Evolutionary conservation across 1,284 basidiomycete species (phyloP).

Genomic region (Cutaneotrichosporon cyanovorans): DNA sequence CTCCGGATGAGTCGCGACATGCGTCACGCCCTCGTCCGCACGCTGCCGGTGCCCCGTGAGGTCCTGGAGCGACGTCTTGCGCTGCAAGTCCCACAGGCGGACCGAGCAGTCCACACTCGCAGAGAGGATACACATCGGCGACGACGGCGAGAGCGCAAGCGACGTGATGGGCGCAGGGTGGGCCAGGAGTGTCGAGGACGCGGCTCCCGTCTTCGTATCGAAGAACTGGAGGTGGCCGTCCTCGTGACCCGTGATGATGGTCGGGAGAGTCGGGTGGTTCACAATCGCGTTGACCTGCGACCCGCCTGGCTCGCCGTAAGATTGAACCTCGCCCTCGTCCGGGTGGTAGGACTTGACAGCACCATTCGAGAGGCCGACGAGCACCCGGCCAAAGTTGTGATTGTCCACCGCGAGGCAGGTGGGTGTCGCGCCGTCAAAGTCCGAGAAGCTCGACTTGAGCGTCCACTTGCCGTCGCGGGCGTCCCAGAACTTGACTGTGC

Average conservation of each 20-base stretch:
- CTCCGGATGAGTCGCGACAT: conserved; percentile 54
- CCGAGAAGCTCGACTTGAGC: conserved; percentile 23
- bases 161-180: conserved; percentile 88
- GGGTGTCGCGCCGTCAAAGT: conserved; percentile 50
- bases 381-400: conserved; percentile 44
- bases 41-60: conserved; percentile 76
- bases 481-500: conserved; percentile 87
- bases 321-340: conserved; percentile 68
- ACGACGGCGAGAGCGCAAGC: conserved; percentile 76
- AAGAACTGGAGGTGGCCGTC: conserved; percentile 88
- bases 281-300: conserved; percentile 84
- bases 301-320: conserved; percentile 49
- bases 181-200: conserved; percentile 79
- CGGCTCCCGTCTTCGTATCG: conserved; percentile 60
- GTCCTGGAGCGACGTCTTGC: conserved; percentile 71
- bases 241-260: conserved; percentile 85
- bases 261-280: conserved; percentile 82
- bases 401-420: conserved; percentile 57
- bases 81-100: conserved; percentile 82
- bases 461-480: conserved; percentile 15
- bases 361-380: conserved; percentile 75
- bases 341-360: conserved; percentile 85
- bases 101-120: conserved; percentile 89
- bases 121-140: conserved; percentile 62
- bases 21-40: conserved; percentile 77